Evolutionary conservation across 495 filamentous ascomycete genomes (phyloP), one percentile per base, ranked within the genome.

Genomic region (Symbiotaphrina buchneri): DNA sequence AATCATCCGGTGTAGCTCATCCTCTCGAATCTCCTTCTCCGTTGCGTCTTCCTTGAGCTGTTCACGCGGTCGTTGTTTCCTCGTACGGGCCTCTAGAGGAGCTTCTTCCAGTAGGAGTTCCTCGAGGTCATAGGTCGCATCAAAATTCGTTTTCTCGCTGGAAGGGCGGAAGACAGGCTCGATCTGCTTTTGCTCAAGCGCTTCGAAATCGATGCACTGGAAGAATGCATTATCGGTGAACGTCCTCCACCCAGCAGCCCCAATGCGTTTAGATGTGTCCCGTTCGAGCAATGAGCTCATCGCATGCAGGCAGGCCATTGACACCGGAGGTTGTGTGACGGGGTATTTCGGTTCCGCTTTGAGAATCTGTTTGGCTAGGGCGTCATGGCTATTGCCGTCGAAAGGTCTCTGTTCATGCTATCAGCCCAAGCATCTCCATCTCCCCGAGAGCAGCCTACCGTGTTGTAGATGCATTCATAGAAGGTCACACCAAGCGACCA

Each of bases 391-490:
- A 41, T 75, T 79, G 17, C 79, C 82, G 42, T 87, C 74, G 39
- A 95, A 97, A 6, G 87, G 87, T 43, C 87, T 67, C 87, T 75
- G 36, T 11, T 14, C 6, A 10, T 37, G 22, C n/a, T 22, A 27
- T 27, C 8, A 18, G 10, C 8, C 2, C 14, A 25, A 25, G 8
- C 28, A 18, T 30, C 10, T 1, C 1, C 14, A 31, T 42, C 18
- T 38, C 30, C 39, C 21, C 33, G 23, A 32, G 10, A 8, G 28
- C 11, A 19, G 45, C 65, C 30, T 54, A 85, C 84, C 72, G 90
- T 95, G 52, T 87, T 94, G 54, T 94, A 97, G 28, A 97, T 92
- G 61, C 87, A 94, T 52, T 97, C 87, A 52, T 93, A 97, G 49
- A 95, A 93, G 2, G 85, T 68, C 27, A 97, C 87, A 20, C 87